phyloP scores from a whole-genome alignment of 2,329 filamentous ascomycete species.

The Arthrobotrys pseudoclavata region DNA sequence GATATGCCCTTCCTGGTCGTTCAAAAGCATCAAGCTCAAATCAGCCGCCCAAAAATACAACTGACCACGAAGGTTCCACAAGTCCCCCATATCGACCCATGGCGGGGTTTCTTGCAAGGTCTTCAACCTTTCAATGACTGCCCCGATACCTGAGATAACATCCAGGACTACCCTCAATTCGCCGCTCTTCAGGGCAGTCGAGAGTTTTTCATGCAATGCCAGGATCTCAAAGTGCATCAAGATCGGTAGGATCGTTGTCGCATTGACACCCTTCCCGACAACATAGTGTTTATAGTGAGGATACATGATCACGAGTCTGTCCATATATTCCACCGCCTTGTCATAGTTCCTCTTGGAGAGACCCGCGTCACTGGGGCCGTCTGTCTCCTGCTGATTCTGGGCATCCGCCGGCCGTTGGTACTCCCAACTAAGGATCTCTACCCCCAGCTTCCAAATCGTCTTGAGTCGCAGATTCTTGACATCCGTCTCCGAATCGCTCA shows the following conservation, averaged over 20 bases:
- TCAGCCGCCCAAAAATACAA: constrained; percentile 62
- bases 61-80: constrained; percentile 62
- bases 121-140: constrained; percentile 60
- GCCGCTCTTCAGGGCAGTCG: constrained; percentile 14
- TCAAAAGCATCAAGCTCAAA: constrained; percentile 46
- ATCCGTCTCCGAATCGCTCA: constrained; percentile 50
- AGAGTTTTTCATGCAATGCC: constrained; percentile 50
- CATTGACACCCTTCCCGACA: constrained; percentile 51
- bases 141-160: constrained; percentile 49
- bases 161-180: constrained; percentile 16
- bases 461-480: constrained; percentile 56
- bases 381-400: constrained; percentile 3
- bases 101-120: constrained; percentile 61
- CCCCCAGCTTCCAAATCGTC: constrained; percentile 61
- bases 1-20: constrained; percentile 30
- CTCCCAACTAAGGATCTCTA: constrained; percentile 61
- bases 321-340: constrained; percentile 62
- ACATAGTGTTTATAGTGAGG: constrained; percentile 61
- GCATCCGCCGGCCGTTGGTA: background rate
- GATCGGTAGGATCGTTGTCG: constrained; percentile 56
- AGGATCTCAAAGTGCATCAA: constrained; percentile 58
- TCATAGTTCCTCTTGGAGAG: constrained; percentile 20
- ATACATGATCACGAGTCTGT: constrained; percentile 61
- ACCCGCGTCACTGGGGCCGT: background rate
- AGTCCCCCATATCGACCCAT: constrained; percentile 60